Base-by-base conservation (phyloP, 2,329 filamentous ascomycete genomes). In the Magnaporthiopsis rhizophila region DNA sequence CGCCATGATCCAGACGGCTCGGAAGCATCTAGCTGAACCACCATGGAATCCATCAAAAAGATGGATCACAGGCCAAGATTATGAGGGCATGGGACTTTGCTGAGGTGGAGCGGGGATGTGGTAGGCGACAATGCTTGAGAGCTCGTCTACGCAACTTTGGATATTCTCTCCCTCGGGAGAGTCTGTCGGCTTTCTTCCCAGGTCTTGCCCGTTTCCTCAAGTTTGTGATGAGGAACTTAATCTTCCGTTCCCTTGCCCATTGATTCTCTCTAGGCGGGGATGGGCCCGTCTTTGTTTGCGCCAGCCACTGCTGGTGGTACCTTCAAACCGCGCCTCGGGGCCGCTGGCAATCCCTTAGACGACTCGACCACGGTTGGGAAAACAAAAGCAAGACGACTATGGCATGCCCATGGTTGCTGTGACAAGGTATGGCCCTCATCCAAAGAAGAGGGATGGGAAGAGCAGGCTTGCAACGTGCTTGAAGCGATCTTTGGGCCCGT, bases 1-100 rank as follows among this genome's bases (percentile, higher is more conserved):
- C 68, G 68, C 71, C 72, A 73, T 63, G 69, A 69, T 36, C 69
- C 68, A 60, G 71, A 69, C 36, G 69, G 65, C 62, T 71, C 69
- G 58, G 72, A 64, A 18, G 70, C 59, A 50, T 71, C 71, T 45
- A 73, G 64, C 61, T 72, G 71, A 24, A 73, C 62, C 58, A 69
- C 70, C 72, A 74, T 73, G 53, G 67, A 65, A 56, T 62, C 61
- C 56, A 60, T 60, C 45, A 53, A 45, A 18, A 18, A 53, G 45
- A 53, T 58, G 57, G 13, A 28, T 15, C 18, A 32, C 26, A 12
- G 24, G 12, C 18, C 24, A 32, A 18, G 26, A 30, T 24, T 58
- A 24, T 21, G 57, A 26, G 30, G 26, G 18, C 57, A 32, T 28
- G 24, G 15, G 57, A 30, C 21, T 21, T 30, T 24, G 26, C 26